phyloP scores from a whole-genome alignment of 192 early-diverging fungal species.

The Podila horticola region DNA sequence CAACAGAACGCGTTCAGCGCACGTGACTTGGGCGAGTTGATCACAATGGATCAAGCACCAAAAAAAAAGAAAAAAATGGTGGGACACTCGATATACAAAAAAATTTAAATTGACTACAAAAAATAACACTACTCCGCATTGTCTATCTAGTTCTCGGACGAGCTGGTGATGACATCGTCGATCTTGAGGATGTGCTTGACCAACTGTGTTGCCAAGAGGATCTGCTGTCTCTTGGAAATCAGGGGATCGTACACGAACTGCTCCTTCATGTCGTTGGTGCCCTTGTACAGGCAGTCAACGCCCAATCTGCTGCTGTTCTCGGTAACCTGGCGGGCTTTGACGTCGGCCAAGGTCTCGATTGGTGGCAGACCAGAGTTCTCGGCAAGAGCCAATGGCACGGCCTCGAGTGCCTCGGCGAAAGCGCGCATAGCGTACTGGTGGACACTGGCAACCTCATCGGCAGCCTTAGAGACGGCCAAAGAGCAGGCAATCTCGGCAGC shows the following conservation, averaged over 20 bases:
- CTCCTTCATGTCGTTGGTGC: constrained; percentile 96
- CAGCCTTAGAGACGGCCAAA: constrained; percentile 91
- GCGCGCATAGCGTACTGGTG: constrained; percentile 99
- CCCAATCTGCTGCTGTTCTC: constrained; percentile 90
- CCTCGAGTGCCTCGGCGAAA: constrained; percentile 97
- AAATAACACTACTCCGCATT: constrained; percentile 19
- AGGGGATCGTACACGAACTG: constrained; percentile 99
- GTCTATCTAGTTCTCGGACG: not conserved
- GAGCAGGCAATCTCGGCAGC: constrained; percentile 97
- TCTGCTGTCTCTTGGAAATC: constrained; percentile 99
- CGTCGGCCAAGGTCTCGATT: constrained; percentile 95
- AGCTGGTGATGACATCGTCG: constrained; percentile 74
- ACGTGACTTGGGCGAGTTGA: too few relatives aligned
- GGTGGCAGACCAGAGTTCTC: constrained; percentile 98
- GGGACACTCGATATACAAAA: not conserved
- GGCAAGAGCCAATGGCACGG: constrained; percentile 90
- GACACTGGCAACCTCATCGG: constrained; percentile 78
- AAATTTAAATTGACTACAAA: constrained; percentile 4
- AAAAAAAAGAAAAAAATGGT: not conserved
- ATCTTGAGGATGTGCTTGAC: constrained; percentile 99
- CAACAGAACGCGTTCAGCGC: too few relatives aligned
- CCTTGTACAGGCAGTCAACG: constrained; percentile 94
- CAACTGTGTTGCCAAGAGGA: constrained; percentile 96
- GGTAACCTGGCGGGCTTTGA: constrained; percentile 94
- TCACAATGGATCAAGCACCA: too few relatives aligned